Conservation (phyloP, 2,329 filamentous ascomycete genomes). For the Magnaporthiopsis rhizophila region DNA sequence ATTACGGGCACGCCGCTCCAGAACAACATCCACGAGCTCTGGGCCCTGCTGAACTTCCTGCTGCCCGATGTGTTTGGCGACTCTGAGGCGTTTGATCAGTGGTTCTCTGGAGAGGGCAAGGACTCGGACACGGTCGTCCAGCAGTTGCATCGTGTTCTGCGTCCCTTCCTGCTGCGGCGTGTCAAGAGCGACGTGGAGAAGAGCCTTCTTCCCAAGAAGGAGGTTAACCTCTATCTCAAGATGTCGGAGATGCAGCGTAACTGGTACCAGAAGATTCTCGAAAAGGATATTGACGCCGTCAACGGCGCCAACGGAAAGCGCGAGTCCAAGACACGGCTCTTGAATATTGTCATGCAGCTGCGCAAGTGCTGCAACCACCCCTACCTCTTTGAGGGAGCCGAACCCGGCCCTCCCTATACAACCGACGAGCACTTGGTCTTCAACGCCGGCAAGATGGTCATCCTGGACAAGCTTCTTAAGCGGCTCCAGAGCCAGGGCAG, state of each 20-base stretch:
- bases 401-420: constrained; percentile 94
- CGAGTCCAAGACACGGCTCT: constrained; percentile 90
- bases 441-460: constrained; percentile 96
- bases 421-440: constrained; percentile 92
- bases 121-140: constrained; percentile 95
- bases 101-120: constrained; percentile 85
- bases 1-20: constrained; percentile 96
- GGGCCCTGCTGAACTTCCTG: constrained; percentile 94
- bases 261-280: constrained; percentile 98
- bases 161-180: constrained; percentile 88
- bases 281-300: constrained; percentile 98
- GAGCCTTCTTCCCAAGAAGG: constrained; percentile 93
- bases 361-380: constrained; percentile 99
- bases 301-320: constrained; percentile 94
- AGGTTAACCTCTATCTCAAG: constrained; percentile 91
- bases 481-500: constrained; percentile 81
- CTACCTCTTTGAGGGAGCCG: constrained; percentile 94
- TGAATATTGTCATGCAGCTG: constrained; percentile 99
- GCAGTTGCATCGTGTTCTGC: constrained; percentile 85
- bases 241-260: constrained; percentile 99
- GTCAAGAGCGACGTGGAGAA: constrained; percentile 98
- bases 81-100: constrained; percentile 92
- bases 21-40: constrained; percentile 96
- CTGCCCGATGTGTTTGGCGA: constrained; percentile 98
- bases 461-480: constrained; percentile 83